Conservation (phyloP, 2,329 filamentous ascomycete genomes). For the Monosporascus sp. region DNA sequence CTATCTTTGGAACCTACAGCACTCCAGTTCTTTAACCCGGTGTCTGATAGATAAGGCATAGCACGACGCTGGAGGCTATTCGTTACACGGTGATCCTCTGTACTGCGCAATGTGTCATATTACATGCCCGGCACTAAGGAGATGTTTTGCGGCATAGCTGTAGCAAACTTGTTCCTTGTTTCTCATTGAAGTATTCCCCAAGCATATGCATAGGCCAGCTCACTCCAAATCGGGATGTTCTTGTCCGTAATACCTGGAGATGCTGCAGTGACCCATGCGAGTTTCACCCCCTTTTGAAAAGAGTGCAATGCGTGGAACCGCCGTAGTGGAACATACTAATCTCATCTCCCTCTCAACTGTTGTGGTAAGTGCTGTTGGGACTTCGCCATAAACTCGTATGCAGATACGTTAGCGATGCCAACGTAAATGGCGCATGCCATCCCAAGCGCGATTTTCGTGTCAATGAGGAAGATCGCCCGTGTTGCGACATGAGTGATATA, state of each 20-base stretch:
- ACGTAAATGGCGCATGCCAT: conserved; percentile 62
- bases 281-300: conserved; percentile 7
- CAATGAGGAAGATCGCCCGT: conserved; percentile 60
- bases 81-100: not conserved
- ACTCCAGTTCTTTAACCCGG: too few species aligned
- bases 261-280: conserved; percentile 7
- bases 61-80: too few species aligned
- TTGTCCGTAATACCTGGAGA: conserved; percentile 3
- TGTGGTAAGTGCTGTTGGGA: not conserved
- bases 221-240: conserved; percentile 7
- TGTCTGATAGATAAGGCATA: too few species aligned
- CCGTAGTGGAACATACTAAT: conserved; percentile 13
- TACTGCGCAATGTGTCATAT: not conserved
- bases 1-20: too few species aligned
- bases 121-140: not conserved
- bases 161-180: not conserved
- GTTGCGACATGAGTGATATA: conserved; percentile 61
- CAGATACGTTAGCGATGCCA: conserved; percentile 70
- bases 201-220: conserved; percentile 3
- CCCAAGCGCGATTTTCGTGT: conserved; percentile 61
- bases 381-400: conserved; percentile 61
- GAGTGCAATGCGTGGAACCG: conserved; percentile 10
- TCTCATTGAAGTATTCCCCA: not conserved
- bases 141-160: not conserved
- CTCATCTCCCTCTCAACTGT: conserved; percentile 6